These are phyloP conservation scores for Cercospora janseana DNA, from an alignment of 2,329 filamentous ascomycete genomes.

Conservation along the genomic window DNA sequence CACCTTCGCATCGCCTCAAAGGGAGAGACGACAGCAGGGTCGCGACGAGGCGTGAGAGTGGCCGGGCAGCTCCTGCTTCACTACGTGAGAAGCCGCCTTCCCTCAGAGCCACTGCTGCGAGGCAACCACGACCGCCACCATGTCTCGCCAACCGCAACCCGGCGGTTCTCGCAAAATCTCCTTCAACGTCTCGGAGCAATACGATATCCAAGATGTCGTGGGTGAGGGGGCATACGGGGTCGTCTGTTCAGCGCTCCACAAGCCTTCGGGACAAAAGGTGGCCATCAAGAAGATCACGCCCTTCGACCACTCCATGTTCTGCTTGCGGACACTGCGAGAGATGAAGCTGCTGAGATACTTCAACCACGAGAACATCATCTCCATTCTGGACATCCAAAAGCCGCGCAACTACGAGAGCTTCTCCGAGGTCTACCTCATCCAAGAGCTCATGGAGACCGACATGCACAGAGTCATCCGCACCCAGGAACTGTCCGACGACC, in stretches of 20 bases:
- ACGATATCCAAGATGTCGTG: constrained; percentile 99
- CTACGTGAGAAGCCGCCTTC: not conserved
- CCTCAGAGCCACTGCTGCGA: not conserved
- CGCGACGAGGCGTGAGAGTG: constrained; percentile 1
- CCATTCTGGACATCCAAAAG: constrained; percentile 98
- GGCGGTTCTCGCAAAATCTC: constrained; percentile 81
- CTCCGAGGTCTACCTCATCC: constrained; percentile 97
- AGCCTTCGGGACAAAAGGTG: constrained; percentile 96
- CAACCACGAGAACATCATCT: constrained; percentile 99
- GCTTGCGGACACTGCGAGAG: constrained; percentile 85
- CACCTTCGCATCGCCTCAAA: not conserved
- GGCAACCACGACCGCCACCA: constrained; percentile 14
- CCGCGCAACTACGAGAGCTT: constrained; percentile 94
- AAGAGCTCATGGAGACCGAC: constrained; percentile 99
- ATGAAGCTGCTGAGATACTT: constrained; percentile 99
- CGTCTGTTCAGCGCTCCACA: constrained; percentile 96
- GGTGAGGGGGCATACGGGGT: constrained; percentile 98
- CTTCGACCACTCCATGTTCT: constrained; percentile 69
- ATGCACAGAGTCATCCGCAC: constrained; percentile 99
- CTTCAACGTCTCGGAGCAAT: constrained; percentile 99
- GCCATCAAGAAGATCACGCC: constrained; percentile 99
- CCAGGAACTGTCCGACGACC: constrained; percentile 96
- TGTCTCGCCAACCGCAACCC: constrained; percentile 33
- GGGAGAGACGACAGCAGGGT: not conserved
- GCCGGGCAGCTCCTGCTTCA: constrained; percentile 1